Base-by-base conservation (phyloP, 1,139 yeast species). In the Candida smagusa region DNA sequence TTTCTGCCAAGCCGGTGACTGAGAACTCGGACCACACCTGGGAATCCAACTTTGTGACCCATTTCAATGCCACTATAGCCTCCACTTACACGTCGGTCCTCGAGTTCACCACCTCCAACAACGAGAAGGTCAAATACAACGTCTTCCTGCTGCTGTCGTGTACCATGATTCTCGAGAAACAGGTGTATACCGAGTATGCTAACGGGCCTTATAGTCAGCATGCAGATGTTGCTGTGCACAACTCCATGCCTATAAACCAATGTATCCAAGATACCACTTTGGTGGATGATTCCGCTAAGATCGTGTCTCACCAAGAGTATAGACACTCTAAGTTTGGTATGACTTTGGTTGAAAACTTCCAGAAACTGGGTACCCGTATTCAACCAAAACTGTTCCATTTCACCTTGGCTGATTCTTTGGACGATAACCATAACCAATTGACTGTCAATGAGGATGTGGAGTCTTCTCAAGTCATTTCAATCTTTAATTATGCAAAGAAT, bases 81-180 rank as follows among this genome's bases (percentile, higher is more conserved):
- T 34, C 40, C 9, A 35, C 34, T n/a, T 34, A 27, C 23, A 21
- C 33, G 2, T 30, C 33, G 7, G 25, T 30, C 22, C 36, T 37
- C 9, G 31, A 37, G 13, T n/a, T 33, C 26, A 33, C 28, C 19
- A 33, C 33, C 6, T 27, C 12, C 25, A 11, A 16, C 7, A 12
- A 22, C 7, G 28, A 31, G 2, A 12, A 24, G 28, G n/a, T 31
- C 21, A 30, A 30, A 21, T 37, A 21, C 25, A 37, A 30, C 30
- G 36, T 37, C 2, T 37, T 37, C 7, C 39, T 37, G 39, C 39
- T 23, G 31, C 36, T 24, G 22, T 16, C 19, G 11, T 37, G 39
- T 27, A 30, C 21, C 12, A 33, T 37, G 9, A 22, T 22, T 9
- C 28, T 37, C 22, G 33, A 30, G 11, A 32, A 32, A 22, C 33